These are phyloP conservation scores for Microdochium trichocladiopsis DNA, from an alignment of 2,329 filamentous ascomycete species.

Conservation along the genomic window DNA sequence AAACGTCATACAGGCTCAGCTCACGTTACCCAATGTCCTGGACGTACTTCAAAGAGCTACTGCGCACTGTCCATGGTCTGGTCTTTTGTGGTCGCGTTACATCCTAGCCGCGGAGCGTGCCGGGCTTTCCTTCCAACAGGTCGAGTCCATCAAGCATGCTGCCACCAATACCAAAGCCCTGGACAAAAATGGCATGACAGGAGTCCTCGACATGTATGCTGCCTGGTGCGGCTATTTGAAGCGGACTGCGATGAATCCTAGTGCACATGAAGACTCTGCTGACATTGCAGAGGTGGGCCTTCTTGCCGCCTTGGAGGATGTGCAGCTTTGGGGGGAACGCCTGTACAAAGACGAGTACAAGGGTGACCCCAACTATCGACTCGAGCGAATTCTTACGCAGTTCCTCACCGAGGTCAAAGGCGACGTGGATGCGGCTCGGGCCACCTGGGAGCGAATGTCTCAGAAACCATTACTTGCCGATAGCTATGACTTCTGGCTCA, in stretches of 20 bases:
- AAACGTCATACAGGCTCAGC: conserved; percentile 27
- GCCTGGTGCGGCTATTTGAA: conserved; percentile 94
- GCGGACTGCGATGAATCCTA: conserved; percentile 69
- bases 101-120: conserved; percentile 79
- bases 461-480: conserved; percentile 59
- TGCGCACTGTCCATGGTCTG: conserved; percentile 88
- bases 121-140: conserved; percentile 66
- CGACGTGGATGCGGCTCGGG: conserved; percentile 68
- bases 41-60: conserved; percentile 75
- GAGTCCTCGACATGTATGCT: conserved; percentile 83
- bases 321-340: conserved; percentile 69
- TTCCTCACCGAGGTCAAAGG: conserved; percentile 82
- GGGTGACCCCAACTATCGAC: conserved; percentile 81
- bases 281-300: conserved; percentile 90
- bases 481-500: conserved; percentile 89
- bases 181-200: conserved; percentile 78
- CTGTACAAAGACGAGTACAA: conserved; percentile 69
- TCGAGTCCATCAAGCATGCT: conserved; percentile 85
- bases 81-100: conserved; percentile 82
- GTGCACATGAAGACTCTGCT: conserved; percentile 71
- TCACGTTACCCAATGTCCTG: conserved; percentile 44
- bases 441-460: conserved; percentile 67
- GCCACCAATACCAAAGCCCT: conserved; percentile 82
- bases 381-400: conserved; percentile 88
- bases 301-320: conserved; percentile 76